A percentile compares a stretch with the other conserved stretches of the same genome.
Evolutionary conservation across 306 rosid species (phyloP).

Genomic region (Medicago arabica): DNA sequence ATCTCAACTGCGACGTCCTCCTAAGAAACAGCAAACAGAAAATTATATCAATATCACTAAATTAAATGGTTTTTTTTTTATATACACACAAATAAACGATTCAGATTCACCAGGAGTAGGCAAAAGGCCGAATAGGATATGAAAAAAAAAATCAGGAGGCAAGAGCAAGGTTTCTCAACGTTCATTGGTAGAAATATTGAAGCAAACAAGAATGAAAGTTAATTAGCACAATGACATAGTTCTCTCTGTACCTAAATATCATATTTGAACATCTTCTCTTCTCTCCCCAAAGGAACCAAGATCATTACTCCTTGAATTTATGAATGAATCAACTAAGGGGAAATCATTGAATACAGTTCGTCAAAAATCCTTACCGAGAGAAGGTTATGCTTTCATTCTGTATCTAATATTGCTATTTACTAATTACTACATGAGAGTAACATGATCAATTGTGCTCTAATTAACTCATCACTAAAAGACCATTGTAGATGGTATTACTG

Average conservation of each 20-base stretch:
- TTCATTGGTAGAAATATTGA: constrained; percentile 4
- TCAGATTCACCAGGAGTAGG: too few relatives aligned
- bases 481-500: background rate
- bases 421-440: constrained; percentile 11
- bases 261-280: constrained; percentile 16
- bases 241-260: constrained; percentile 2
- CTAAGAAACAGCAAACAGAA: constrained; percentile 46
- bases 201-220: constrained; percentile 24
- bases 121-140: background rate
- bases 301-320: constrained; percentile 5
- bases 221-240: background rate
- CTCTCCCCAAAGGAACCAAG: constrained; percentile 28
- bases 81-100: constrained; percentile 6
- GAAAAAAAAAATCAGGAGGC: background rate
- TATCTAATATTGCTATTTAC: constrained; percentile 14
- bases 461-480: background rate
- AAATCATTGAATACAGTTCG: background rate
- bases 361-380: background rate
- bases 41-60: constrained; percentile 26
- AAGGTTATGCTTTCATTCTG: constrained; percentile 15
- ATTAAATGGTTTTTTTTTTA: constrained; percentile 5
- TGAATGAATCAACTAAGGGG: background rate
- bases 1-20: constrained; percentile 71
- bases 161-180: background rate
- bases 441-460: background rate